These are phyloP conservation scores for Marasmius fiardii DNA, from an alignment of 1,284 basidiomycete genomes.

Conservation along the genomic window DNA sequence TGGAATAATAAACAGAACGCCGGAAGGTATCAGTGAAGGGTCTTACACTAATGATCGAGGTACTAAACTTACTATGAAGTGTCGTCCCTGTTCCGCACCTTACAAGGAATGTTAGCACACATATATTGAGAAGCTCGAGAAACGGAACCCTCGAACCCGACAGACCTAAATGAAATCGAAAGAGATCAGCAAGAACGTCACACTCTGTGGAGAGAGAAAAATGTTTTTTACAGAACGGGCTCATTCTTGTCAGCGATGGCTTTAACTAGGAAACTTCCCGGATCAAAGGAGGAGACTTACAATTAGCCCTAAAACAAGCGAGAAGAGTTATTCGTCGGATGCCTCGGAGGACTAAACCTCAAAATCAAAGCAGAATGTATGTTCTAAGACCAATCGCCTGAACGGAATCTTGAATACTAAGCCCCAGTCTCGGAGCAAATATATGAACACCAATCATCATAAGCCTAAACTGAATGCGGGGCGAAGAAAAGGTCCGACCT, in stretches of 20 bases:
- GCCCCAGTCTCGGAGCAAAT: not conserved
- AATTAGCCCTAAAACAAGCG: constrained; percentile 55
- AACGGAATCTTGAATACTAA: not conserved
- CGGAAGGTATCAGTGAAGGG: too few species aligned
- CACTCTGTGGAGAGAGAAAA: not conserved
- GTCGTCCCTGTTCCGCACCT: constrained; percentile 77
- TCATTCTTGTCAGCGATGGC: constrained; percentile 64
- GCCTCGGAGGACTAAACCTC: not conserved
- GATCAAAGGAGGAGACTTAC: constrained; percentile 33
- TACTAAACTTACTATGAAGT: constrained; percentile 81
- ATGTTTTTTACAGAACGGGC: constrained; percentile 71
- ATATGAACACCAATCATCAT: constrained; percentile 33
- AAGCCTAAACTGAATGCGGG: constrained; percentile 12
- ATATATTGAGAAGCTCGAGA: constrained; percentile 38
- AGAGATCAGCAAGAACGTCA: constrained; percentile 6
- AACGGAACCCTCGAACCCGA: constrained; percentile 62
- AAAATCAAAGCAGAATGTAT: constrained; percentile 39
- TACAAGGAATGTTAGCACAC: not conserved
- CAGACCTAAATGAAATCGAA: constrained; percentile 43
- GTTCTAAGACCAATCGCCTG: constrained; percentile 73
- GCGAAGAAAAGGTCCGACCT: not conserved
- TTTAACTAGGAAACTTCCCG: constrained; percentile 36
- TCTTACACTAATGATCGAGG: too few species aligned
- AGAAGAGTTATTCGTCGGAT: not conserved
- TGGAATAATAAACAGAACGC: constrained; percentile 63